Evolutionary conservation across 345 rosid species (phyloP).

Genomic region (Leavenworthia alabamica): DNA sequence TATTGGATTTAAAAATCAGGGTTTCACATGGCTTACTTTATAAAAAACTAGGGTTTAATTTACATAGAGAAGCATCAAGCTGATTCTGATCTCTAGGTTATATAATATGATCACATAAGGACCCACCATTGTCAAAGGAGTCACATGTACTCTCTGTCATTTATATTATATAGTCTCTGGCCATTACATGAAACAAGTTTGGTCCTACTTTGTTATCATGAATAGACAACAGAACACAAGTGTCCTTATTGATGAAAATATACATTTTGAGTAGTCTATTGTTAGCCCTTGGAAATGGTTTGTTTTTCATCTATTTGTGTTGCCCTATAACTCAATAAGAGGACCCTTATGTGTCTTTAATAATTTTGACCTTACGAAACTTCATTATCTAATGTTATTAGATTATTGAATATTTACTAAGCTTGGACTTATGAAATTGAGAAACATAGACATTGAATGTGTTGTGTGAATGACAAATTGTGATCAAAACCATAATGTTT

Average conservation of each 20-base stretch:
- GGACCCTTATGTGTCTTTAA: too few relatives aligned
- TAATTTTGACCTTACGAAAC: too few relatives aligned
- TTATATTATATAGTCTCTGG: slow-evolving; percentile 21
- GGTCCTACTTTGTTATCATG: slow-evolving; percentile 16
- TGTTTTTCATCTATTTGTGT: too few relatives aligned
- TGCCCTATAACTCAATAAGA: too few relatives aligned
- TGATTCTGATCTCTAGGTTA: slow-evolving; percentile 17
- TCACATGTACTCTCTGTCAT: slow-evolving; percentile 28
- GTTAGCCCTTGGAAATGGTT: slow-evolving; percentile 20
- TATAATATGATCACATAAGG: slow-evolving; percentile 28
- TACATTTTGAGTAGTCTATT: slow-evolving; percentile 14
- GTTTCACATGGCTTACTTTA: slow-evolving; percentile 25
- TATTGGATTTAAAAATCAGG: background rate
- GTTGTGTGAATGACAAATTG: too few relatives aligned
- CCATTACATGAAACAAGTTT: slow-evolving; percentile 25
- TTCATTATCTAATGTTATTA: too few relatives aligned
- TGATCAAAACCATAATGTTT: too few relatives aligned
- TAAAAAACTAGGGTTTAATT: slow-evolving; percentile 21
- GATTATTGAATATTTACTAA: too few relatives aligned
- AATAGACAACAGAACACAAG: slow-evolving; percentile 28
- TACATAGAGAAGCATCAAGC: slow-evolving; percentile 27
- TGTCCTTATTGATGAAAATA: slow-evolving; percentile 22
- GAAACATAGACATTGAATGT: too few relatives aligned
- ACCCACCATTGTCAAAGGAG: slow-evolving; percentile 14
- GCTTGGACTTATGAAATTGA: too few relatives aligned